A percentile compares a stretch with the other conserved stretches of the same genome.
Conservation (phyloP, 208 protist genomes). For the Crithidia fasciculata region DNA sequence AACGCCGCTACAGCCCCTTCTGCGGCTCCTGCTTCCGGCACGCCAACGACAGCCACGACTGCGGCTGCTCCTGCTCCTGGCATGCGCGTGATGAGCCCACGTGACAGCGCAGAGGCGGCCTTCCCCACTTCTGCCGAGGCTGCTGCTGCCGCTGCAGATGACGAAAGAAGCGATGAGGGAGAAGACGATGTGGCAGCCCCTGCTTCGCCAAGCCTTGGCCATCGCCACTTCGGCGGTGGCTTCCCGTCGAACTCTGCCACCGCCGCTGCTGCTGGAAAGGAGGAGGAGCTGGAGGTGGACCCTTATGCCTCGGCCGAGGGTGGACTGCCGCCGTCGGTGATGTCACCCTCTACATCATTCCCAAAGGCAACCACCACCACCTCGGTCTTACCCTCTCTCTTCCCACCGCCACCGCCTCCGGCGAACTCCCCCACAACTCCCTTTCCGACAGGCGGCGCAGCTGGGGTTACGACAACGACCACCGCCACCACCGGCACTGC, state of each 20-base stretch:
- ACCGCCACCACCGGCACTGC: too few species aligned
- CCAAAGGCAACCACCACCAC: background rate
- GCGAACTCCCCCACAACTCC: background rate
- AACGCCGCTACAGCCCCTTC: background rate
- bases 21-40: background rate
- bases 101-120: background rate
- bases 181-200: background rate
- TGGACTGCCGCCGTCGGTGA: background rate
- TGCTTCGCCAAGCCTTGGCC: conserved; percentile 9
- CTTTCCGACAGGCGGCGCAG: too few species aligned
- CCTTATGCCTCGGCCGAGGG: background rate
- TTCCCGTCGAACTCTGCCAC: background rate
- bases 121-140: background rate
- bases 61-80: too few species aligned
- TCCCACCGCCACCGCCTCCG: background rate
- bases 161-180: background rate
- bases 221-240: conserved; percentile 9
- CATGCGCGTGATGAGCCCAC: background rate
- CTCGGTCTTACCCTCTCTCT: too few species aligned
- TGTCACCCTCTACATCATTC: background rate
- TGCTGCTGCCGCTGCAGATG: background rate
- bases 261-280: background rate
- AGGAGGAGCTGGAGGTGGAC: background rate
- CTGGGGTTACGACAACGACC: background rate
- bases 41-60: too few species aligned